Percentiles rank a stretch among this genome's conserved stretches.
Evolutionary conservation across 495 filamentous ascomycete species (phyloP).

Genomic region (Penicillium samsonianum): DNA sequence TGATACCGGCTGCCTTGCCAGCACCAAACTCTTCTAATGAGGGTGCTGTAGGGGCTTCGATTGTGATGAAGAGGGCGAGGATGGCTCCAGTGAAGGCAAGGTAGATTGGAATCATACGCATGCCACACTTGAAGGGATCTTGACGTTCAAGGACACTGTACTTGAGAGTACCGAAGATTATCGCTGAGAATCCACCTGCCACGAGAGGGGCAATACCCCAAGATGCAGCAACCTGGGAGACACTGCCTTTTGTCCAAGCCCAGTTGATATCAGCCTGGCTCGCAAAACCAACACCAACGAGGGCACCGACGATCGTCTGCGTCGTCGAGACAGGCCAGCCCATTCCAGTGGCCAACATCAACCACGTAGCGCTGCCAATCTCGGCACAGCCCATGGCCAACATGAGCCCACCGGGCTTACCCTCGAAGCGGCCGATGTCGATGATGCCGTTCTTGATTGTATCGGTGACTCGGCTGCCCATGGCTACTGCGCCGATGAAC

Average conservation of each 20-base stretch:
- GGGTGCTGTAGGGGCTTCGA: slow-evolving; percentile 37
- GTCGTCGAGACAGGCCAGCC: slow-evolving; percentile 66
- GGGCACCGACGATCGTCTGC: slow-evolving; percentile 62
- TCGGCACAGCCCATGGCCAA: slow-evolving; percentile 65
- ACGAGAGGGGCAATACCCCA: slow-evolving; percentile 65
- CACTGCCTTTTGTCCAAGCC: slow-evolving; percentile 53
- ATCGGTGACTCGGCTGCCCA: slow-evolving; percentile 64
- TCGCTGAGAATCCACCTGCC: slow-evolving; percentile 56
- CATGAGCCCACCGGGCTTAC: slow-evolving; percentile 57
- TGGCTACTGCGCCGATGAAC: slow-evolving; percentile 62
- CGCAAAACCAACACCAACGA: slow-evolving; percentile 65
- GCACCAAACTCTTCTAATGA: slow-evolving; percentile 50
- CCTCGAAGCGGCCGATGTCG: slow-evolving; percentile 49
- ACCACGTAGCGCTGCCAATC: slow-evolving; percentile 58
- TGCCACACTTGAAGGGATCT: slow-evolving; percentile 58
- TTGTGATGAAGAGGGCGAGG: slow-evolving; percentile 63
- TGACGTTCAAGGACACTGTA: slow-evolving; percentile 59
- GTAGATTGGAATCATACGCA: slow-evolving; percentile 61
- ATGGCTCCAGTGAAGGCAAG: slow-evolving; percentile 61
- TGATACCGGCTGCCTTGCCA: slow-evolving; percentile 54
- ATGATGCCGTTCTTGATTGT: slow-evolving; percentile 71
- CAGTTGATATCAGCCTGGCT: slow-evolving; percentile 57
- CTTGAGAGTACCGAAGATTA: slow-evolving; percentile 66
- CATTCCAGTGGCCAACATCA: slow-evolving; percentile 56
- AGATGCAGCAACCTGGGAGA: slow-evolving; percentile 60